Conservation (phyloP, 2,329 filamentous ascomycete species). For the Trichoderma gracile region DNA sequence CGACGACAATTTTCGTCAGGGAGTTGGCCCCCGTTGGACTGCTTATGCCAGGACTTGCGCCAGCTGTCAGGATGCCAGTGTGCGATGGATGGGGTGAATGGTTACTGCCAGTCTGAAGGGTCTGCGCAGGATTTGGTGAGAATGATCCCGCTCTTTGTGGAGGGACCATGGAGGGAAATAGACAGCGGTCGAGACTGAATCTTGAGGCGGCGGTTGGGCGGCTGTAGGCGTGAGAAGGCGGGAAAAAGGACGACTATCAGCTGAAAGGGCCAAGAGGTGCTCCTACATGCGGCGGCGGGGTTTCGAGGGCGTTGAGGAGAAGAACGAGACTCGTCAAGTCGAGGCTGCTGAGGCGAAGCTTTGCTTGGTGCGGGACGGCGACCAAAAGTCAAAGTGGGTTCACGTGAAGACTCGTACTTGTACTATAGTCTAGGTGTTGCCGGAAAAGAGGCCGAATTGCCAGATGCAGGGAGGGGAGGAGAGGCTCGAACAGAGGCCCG, state of each 20-base stretch:
- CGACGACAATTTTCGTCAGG: slow-evolving; percentile 89
- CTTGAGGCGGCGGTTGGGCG: slow-evolving; percentile 40
- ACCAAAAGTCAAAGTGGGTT: slow-evolving; percentile 23
- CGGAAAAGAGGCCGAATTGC: slow-evolving; percentile 23
- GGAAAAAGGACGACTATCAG: slow-evolving; percentile 31
- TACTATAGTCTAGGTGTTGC: no score
- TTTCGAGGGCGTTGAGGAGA: slow-evolving; percentile 11
- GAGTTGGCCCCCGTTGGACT: slow-evolving; percentile 65
- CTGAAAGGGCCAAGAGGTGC: slow-evolving; percentile 32
- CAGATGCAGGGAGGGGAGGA: slow-evolving; percentile 1
- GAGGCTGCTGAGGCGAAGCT: slow-evolving; percentile 15
- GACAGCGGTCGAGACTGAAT: slow-evolving; percentile 36
- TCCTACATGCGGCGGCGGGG: slow-evolving; percentile 45
- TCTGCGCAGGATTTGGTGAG: slow-evolving; percentile 61
- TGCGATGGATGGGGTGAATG: slow-evolving; percentile 61
- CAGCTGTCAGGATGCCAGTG: slow-evolving; percentile 58
- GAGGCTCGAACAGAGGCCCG: slow-evolving; percentile 1
- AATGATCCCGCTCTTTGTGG: slow-evolving; percentile 64
- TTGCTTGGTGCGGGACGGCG: slow-evolving; percentile 17
- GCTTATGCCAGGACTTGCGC: slow-evolving; percentile 61
- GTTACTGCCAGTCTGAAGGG: slow-evolving; percentile 56
- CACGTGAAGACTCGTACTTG: slow-evolving; percentile 26
- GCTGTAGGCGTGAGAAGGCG: slow-evolving; percentile 34
- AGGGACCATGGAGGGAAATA: slow-evolving; percentile 57
- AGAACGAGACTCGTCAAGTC: not conserved